Base-by-base conservation (phyloP, 2,329 filamentous ascomycete species). In the Cytospora leucostoma region DNA sequence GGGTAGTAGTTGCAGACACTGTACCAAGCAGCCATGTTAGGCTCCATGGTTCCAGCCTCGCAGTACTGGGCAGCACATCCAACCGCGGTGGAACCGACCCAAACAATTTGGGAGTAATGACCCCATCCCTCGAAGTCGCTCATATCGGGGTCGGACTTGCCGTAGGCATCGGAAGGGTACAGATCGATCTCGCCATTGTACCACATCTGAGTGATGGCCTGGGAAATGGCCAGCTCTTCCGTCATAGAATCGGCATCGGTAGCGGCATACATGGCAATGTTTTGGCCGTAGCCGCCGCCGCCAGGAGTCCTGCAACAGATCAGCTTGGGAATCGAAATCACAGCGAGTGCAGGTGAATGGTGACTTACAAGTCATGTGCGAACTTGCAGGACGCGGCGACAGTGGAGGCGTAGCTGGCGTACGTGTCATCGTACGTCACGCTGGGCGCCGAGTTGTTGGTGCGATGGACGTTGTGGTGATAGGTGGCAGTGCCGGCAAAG, bases 1-100 rank as follows among this genome's bases (percentile, higher is more conserved):
- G 87, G 83, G 68, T 78, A 80, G 80, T 97, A 97, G 84, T 97
- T 94, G 88, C 92, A 97, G 71, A 96, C 92, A 35, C 90, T 93
- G 81, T 86, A 92, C 78, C 84, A 87, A n/a, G 87, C 77, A 44
- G 81, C 82, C 79, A 86, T 75, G 68, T 64, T 68, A 27, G 72
- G 67, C 66, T 74, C 75, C 67, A 85, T 76, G 38, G 78, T 82
- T 63, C 82, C 82, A 40, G 77, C 71, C 13, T 74, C 70, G 77
- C 88, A 90, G 73, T 80, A 76, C 58, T 79, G 73, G 40, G 79
- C 84, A 58, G 79, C 80, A 73, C 90, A 93, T 68, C 88, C 90
- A 59, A 93, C 78, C 47, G 79, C 69, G 19, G 77, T 83, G 62
- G 87, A 86, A 32, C 68, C 76, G 72, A 84, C 84, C 90, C 90